Conservation (phyloP, 2,329 filamentous ascomycete species). For the Diaporthe citriasiana region DNA sequence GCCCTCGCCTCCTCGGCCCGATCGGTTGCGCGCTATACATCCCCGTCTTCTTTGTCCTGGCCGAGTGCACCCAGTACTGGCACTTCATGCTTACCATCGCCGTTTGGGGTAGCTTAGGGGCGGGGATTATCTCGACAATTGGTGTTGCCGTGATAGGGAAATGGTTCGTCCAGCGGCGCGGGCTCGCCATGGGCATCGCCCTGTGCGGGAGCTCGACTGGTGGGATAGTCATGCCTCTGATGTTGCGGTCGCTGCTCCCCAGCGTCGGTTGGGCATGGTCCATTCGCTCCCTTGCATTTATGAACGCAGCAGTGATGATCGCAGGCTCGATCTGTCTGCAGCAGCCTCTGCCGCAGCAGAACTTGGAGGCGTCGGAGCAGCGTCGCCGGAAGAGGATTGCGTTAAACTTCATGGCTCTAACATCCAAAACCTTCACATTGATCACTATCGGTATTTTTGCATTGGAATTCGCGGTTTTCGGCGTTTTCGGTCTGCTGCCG, state of each 20-base stretch:
- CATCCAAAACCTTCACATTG: slow-evolving; percentile 57
- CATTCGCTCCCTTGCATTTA: slow-evolving; percentile 51
- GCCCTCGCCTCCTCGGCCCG: slow-evolving; percentile 56
- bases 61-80: slow-evolving; percentile 62
- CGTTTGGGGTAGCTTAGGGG: slow-evolving; percentile 58
- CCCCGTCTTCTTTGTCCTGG: slow-evolving; percentile 60
- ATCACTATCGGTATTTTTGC: slow-evolving; percentile 58
- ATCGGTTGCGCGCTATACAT: slow-evolving; percentile 55
- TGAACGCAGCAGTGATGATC: slow-evolving; percentile 48
- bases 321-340: slow-evolving; percentile 53
- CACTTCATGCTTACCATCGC: slow-evolving; percentile 63
- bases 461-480: slow-evolving; percentile 64
- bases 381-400: slow-evolving; percentile 46
- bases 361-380: not conserved
- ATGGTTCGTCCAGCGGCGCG: slow-evolving; percentile 46
- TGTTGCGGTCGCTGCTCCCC: slow-evolving; percentile 50
- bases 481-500: slow-evolving; percentile 61
- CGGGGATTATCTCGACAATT: slow-evolving; percentile 55
- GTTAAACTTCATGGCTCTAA: slow-evolving; percentile 58
- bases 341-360: slow-evolving; percentile 47
- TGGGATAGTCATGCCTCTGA: slow-evolving; percentile 52
- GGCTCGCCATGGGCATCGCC: slow-evolving; percentile 47
- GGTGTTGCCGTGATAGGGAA: slow-evolving; percentile 52
- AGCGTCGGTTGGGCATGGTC: slow-evolving; percentile 53
- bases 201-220: slow-evolving; percentile 47